Evolutionary conservation across 805 yeast genomes (phyloP), one percentile per base, ranked within the genome.

Genomic region (Candida caryicola): DNA sequence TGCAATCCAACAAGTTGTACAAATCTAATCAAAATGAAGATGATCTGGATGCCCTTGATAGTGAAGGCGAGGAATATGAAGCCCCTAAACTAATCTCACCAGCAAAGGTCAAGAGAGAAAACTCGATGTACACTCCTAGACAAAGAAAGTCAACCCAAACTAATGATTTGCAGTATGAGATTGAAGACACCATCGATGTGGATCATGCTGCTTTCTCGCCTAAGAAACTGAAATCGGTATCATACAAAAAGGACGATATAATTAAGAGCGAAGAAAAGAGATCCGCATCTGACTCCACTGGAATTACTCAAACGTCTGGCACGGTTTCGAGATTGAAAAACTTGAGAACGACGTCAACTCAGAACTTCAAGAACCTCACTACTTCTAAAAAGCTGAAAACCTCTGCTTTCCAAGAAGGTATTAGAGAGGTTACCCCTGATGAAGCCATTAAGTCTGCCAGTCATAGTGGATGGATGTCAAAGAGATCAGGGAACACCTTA

Each of bases 401-500:
- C 0, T 77, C 86, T 0, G 93, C 93, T 0, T 85, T 85, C 56
- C 79, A 77, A 54, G 99, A 93, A 63, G 99, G 99, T 5, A 85
- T 93, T 30, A 73, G 88, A 49, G 71, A 64, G 14, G 73, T 86
- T 12, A 73, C 84, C 0, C 95, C 96, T 0, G 79, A 77, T 44
- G 85, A 86, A 31, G 83, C 98, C 0, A 77, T 85, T 33, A 78
- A 78, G 49, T 67, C 82, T 5, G 87, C 97, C 0, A 84, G 74
- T 38, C 79, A 71, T 51, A 80, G 87, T 34, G 99, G 99, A 2
- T 93, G 97, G 96, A 87, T 93, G 96, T 79, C 89, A 37, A 93
- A 93, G 61, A 81, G 85, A 47, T 64, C 72, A 1, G 95, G 96
- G 17, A 85, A 83, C 41, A 74, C 82, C 41, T 77, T 95, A 3